phyloP scores from a whole-genome alignment of 1,284 basidiomycete species.

The Golubevia pallescens region DNA sequence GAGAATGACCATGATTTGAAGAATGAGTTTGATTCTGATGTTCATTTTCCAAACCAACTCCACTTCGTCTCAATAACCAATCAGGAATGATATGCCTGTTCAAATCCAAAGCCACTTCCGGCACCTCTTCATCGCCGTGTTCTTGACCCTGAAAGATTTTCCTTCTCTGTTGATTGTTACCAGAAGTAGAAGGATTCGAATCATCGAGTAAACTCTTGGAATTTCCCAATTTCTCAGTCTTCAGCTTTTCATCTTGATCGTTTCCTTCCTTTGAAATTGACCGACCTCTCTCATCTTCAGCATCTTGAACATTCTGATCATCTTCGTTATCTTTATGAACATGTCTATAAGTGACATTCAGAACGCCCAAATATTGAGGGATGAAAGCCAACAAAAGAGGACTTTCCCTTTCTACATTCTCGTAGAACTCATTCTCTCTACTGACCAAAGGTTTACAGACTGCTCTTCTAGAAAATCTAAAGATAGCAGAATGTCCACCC shows the following conservation, averaged over 20 bases:
- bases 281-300: no score
- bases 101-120: constrained; percentile 57
- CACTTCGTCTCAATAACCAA: constrained; percentile 52
- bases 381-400: constrained; percentile 90
- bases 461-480: constrained; percentile 95
- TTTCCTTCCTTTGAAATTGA: no score
- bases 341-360: constrained; percentile 97
- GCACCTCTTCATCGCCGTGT: constrained; percentile 49
- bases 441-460: constrained; percentile 99
- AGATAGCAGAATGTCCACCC: constrained; percentile 94
- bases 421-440: constrained; percentile 96
- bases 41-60: constrained; percentile 1
- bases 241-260: no score
- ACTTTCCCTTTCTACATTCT: constrained; percentile 89
- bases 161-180: constrained; percentile 11
- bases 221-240: no score
- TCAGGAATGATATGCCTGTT: constrained; percentile 62
- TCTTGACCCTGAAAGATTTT: constrained; percentile 55
- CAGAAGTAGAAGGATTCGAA: no score
- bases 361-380: constrained; percentile 94
- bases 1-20: not conserved
- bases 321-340: no score
- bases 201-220: no score
- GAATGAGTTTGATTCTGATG: not conserved
- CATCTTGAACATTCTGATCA: no score